These are phyloP conservation scores for Apiospora sp. DNA, from an alignment of 2,329 filamentous ascomycete genomes.

Conservation along the genomic window DNA sequence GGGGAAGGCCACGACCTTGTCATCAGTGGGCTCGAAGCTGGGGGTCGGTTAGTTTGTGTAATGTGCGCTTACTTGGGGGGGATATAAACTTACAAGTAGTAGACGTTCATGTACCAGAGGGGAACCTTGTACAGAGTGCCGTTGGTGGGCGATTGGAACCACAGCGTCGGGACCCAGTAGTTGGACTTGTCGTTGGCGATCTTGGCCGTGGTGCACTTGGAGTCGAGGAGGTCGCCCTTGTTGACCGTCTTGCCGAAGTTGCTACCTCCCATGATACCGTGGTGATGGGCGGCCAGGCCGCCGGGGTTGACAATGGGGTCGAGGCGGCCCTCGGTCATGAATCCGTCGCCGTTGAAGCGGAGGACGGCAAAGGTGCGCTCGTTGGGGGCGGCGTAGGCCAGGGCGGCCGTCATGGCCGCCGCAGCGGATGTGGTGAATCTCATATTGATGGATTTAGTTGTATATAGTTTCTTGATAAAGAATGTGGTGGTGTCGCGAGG, in stretches of 20 bases:
- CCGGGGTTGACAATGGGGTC: constrained; percentile 77
- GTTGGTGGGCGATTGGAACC: constrained; percentile 70
- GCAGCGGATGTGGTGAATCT: constrained; percentile 2
- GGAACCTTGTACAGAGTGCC: constrained; percentile 71
- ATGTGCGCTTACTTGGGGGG: too few species aligned
- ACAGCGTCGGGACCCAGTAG: constrained; percentile 80
- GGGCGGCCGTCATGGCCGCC: constrained; percentile 43
- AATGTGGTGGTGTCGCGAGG: constrained; percentile 4
- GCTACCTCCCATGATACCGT: constrained; percentile 75
- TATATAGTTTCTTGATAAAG: not conserved
- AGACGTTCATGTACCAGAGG: constrained; percentile 76
- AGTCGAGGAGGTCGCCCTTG: constrained; percentile 65
- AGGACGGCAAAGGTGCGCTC: constrained; percentile 71
- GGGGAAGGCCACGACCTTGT: constrained; percentile 73
- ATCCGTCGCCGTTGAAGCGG: constrained; percentile 71
- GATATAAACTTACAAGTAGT: constrained; percentile 75
- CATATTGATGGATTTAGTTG: not conserved
- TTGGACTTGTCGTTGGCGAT: constrained; percentile 74
- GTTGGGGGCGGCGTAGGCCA: constrained; percentile 52
- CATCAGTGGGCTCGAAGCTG: constrained; percentile 68
- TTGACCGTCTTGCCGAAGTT: constrained; percentile 70
- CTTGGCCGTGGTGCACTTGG: constrained; percentile 75
- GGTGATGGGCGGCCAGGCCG: constrained; percentile 66
- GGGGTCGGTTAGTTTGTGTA: not conserved
- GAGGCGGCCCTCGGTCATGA: constrained; percentile 65